Base-by-base conservation (phyloP, 495 filamentous ascomycete genomes). In the Trichocladium uniseriatum region DNA sequence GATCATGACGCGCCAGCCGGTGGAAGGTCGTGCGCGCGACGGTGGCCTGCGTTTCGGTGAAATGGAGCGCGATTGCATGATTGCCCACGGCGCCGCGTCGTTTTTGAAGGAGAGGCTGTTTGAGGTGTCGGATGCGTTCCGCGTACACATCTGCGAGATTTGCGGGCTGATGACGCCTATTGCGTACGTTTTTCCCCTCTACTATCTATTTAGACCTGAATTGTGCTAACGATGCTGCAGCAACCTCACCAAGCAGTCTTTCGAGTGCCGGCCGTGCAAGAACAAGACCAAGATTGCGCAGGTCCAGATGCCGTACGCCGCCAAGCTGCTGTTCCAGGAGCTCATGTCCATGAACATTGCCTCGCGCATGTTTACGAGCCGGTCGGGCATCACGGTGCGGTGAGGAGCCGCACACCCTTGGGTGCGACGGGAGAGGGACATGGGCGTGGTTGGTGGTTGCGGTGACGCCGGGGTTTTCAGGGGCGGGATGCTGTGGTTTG, bases 61-160 rank as follows among this genome's bases (percentile, higher is more conserved):
- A 77, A 99, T 99, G 92, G 92, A 99, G 70, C 90, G 92, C 67
- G 92, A 99, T 79, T 99, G 92, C 71, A 97, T 99, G 94, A 97
- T 99, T 68, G 85, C 94, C 24, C 94, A 99, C 68, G 92, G 92
- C 62, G 92, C 92, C 22, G 89, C 86, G 53, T 81, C 89, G 5
- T 97, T 99, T 79, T 73, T 99, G 64, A 96, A 96, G 73, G 92
- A 99, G 76, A 76, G 91, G 53, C 72, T 99, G 53, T 96, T 99
- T 57, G 90, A 96, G 65, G 94, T 97, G 37, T 89, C 84, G 49
- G 92, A 99, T 69, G 90, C 92, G n/a, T 97, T 95, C 79, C 75
- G 89, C 57, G 94, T 99, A 44, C 94, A 99, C 65, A 84, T 99
- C 52, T 99, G 92, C 69, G 92, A 99, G 67, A 92, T 96, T 61